phyloP scores from a whole-genome alignment of 345 rosid genomes.

The Pistacia integerrima region DNA sequence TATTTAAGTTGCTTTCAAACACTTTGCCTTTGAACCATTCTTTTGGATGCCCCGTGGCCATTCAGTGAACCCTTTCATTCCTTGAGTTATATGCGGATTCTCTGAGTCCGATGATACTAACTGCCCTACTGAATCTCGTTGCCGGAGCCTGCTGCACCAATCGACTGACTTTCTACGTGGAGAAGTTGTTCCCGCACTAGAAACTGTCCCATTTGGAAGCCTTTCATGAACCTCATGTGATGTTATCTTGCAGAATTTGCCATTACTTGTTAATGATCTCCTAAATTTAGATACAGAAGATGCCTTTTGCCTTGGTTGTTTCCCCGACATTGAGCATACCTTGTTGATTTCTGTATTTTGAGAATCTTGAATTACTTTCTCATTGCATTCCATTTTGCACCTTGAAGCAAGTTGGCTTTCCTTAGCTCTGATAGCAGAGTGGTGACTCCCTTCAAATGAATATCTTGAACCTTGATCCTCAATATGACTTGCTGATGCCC shows the following conservation, averaged over 20 bases:
- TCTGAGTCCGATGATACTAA: not conserved
- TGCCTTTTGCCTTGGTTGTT: constrained; percentile 13
- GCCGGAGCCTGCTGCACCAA: not conserved
- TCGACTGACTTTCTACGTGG: constrained; percentile 11
- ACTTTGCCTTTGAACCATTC: constrained; percentile 23
- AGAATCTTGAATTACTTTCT: constrained; percentile 11
- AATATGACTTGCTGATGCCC: constrained; percentile 3
- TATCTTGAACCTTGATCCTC: constrained; percentile 22
- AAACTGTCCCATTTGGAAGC: constrained; percentile 1
- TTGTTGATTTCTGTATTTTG: constrained; percentile 10
- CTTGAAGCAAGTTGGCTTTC: constrained; percentile 1
- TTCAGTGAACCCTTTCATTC: constrained; percentile 27
- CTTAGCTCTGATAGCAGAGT: not conserved
- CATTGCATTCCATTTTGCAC: constrained; percentile 18
- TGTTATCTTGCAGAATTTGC: constrained; percentile 7
- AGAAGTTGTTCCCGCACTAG: not conserved
- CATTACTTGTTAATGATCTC: constrained; percentile 7
- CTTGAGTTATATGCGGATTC: constrained; percentile 31
- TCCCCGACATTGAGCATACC: constrained; percentile 1
- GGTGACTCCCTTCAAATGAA: constrained; percentile 20
- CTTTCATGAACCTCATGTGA: constrained; percentile 19
- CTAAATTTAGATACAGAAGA: constrained; percentile 18
- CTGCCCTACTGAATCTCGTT: constrained; percentile 5
- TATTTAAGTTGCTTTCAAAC: constrained; percentile 21
- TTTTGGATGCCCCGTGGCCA: constrained; percentile 24